Conservation (phyloP, 768 basidiomycete species). For the Tulasnella sp. region DNA sequence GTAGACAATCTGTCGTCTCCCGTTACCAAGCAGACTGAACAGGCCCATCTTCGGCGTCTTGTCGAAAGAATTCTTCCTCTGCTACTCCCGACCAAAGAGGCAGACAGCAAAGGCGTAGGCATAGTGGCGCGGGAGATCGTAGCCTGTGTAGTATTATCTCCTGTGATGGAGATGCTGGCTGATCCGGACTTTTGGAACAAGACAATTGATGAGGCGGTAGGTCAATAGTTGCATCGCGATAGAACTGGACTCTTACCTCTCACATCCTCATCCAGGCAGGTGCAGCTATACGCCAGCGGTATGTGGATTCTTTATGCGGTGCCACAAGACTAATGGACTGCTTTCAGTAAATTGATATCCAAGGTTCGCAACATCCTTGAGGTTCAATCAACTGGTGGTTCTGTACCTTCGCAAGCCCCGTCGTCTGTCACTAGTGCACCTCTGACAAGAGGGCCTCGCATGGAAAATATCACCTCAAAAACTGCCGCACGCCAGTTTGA, state of each 20-base stretch:
- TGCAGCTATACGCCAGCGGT: conserved; percentile 60
- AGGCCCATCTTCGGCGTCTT: conserved; percentile 62
- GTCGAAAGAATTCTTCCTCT: conserved; percentile 58
- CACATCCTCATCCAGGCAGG: conserved; percentile 34
- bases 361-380: conserved; percentile 78
- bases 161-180: conserved; percentile 80
- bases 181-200: conserved; percentile 98
- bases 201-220: conserved; percentile 79
- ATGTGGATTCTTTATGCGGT: conserved; percentile 21
- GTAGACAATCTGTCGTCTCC: conserved; percentile 79
- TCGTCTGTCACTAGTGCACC: not conserved
- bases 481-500: conserved; percentile 80
- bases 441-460: conserved; percentile 28
- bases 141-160: conserved; percentile 68
- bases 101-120: conserved; percentile 51
- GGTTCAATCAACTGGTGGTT: conserved; percentile 40
- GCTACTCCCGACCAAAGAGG: conserved; percentile 65
- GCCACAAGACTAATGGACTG: not conserved
- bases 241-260: not conserved
- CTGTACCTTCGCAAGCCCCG: conserved; percentile 3
- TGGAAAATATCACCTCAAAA: conserved; percentile 66
- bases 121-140: conserved; percentile 72
- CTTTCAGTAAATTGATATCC: conserved; percentile 60
- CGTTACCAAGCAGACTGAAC: conserved; percentile 81
- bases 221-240: conserved; percentile 24